Conservation (phyloP, 2,329 filamentous ascomycete species). For the Macrophomina phaseolina region DNA sequence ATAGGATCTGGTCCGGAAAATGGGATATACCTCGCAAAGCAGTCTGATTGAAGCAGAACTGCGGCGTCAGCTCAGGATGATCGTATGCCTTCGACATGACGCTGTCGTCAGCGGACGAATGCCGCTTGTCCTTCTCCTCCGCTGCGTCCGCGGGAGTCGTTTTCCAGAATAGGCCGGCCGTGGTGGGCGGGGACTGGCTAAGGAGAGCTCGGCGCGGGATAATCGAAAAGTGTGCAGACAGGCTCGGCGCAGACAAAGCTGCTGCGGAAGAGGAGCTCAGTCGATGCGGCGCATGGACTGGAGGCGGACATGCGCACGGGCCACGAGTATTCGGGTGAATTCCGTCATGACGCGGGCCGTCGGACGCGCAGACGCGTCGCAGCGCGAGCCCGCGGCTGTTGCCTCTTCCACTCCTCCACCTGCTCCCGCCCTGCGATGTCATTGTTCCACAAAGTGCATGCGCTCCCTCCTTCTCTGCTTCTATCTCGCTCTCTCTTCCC, state of each 20-base stretch:
- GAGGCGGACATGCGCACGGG: neutral
- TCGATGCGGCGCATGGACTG: constrained; percentile 12
- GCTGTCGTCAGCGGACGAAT: constrained; percentile 8
- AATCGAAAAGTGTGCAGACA: neutral
- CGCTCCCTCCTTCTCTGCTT: constrained; percentile 1
- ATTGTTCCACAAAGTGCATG: neutral
- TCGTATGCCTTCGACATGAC: constrained; percentile 51
- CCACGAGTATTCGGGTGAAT: neutral
- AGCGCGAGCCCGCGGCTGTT: constrained; percentile 31
- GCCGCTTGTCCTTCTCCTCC: constrained; percentile 14
- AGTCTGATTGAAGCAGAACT: constrained; percentile 60
- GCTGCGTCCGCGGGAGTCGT: constrained; percentile 16
- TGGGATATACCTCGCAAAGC: constrained; percentile 52
- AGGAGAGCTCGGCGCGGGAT: neutral
- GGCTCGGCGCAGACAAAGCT: neutral
- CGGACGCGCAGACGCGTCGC: constrained; percentile 40
- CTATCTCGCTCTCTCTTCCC: constrained; percentile 14
- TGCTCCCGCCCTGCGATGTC: constrained; percentile 11
- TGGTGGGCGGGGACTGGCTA: constrained; percentile 9
- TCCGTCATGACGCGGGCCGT: constrained; percentile 28
- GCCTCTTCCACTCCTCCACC: constrained; percentile 33
- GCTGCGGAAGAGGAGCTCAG: neutral
- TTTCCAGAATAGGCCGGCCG: constrained; percentile 30
- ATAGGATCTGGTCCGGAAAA: neutral
- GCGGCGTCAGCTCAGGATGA: constrained; percentile 51